phyloP scores from a whole-genome alignment of 108 stramenopile genomes.

The Fistulifera solaris region DNA sequence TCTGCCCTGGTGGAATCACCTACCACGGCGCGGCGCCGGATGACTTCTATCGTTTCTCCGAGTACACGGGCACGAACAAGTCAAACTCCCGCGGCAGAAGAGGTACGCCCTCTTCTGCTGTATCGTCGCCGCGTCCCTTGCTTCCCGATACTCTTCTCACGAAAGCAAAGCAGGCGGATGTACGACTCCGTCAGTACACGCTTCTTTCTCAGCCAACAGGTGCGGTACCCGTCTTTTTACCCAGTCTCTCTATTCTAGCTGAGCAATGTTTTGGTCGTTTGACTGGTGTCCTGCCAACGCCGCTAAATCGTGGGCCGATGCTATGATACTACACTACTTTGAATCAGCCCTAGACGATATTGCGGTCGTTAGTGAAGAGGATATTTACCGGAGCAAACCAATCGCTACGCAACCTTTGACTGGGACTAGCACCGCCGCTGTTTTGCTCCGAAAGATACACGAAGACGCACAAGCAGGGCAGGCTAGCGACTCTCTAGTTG shows the following conservation, averaged over 20 bases:
- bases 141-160: background rate
- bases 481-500: background rate
- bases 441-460: conserved; percentile 14
- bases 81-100: background rate
- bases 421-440: conserved; percentile 14
- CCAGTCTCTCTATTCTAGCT: conserved; percentile 61
- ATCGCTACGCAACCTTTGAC: background rate
- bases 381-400: background rate
- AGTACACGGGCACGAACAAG: background rate
- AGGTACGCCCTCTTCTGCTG: background rate
- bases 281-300: conserved; percentile 49
- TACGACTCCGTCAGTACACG: background rate
- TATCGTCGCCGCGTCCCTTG: background rate
- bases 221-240: conserved; percentile 9
- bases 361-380: background rate
- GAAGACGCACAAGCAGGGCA: conserved; percentile 14
- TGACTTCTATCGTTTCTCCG: background rate
- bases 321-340: conserved; percentile 65
- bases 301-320: conserved; percentile 64
- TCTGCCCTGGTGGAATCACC: conserved; percentile 58
- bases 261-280: conserved; percentile 59
- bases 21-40: background rate
- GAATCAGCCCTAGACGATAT: conserved; percentile 9
- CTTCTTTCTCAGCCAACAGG: background rate
- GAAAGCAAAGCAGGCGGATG: background rate